Evolutionary conservation across 2,329 filamentous ascomycete genomes (phyloP), one percentile per base, ranked within the genome.

Genomic region (Pseudopithomyces chartarum): DNA sequence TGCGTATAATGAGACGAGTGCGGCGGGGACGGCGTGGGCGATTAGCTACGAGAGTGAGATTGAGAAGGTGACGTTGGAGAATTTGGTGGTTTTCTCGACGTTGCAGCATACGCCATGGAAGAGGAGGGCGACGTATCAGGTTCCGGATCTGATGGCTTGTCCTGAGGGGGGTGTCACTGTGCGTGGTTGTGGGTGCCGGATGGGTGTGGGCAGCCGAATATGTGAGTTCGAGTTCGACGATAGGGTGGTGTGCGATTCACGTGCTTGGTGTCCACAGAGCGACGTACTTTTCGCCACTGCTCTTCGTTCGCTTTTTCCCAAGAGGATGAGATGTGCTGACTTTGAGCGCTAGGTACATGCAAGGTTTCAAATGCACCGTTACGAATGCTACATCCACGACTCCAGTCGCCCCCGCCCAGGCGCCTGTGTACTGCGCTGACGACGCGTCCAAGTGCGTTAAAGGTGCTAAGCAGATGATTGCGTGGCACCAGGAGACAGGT

Each of bases 381-480:
- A 81, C 78, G 1, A 74, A 73, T 20, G 77, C 77, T 13, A 77
- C 71, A 6, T 79, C 78, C 1, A 77, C 74, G 17, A 75, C 70
- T 39, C 73, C 65, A 5, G 67, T 82, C n/a, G 79, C 78, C 20
- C 62, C 70, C 13, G 77, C 80, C 3, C 71, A 78, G 57, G 58
- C 73, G 1, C 76, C 81, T 0, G 73, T 75, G 0, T 80, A 77
- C 63, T 83, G 81, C 64, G 72, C 65, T 5, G 74, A 77, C 17
- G 73, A 81, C 34, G 56, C 62, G 12, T 73, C 66, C 34, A 76
- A 78, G 44, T 83, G 81, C 49, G 74, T 82, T 13, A 60, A 72
- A 13, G 80, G 81, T 0, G 78, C 81, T 0, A 83, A 83, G 68
- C 81, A 83, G 64, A 82, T 82, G 76, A 78, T 82, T 54, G 80